Evolutionary conservation across 805 yeast genomes (phyloP).

Genomic region (Kuraishia ogatae): DNA sequence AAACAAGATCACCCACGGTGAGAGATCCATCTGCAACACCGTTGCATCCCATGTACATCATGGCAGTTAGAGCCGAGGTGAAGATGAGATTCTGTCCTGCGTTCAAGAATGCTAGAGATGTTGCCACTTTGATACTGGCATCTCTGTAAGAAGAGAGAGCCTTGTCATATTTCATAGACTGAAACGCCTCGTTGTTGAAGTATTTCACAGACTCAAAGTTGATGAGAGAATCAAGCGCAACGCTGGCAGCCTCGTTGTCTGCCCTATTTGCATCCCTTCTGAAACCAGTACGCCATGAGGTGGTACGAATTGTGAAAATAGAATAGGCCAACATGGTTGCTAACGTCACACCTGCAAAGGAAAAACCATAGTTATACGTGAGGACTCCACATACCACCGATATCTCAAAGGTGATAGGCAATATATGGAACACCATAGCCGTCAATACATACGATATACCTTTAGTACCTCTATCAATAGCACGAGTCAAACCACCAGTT

Average conservation of each 20-base stretch:
- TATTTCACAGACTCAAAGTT: constrained; percentile 93
- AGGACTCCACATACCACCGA: constrained; percentile 88
- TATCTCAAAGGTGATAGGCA: constrained; percentile 89
- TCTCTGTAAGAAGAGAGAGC: constrained; percentile 69
- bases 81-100: constrained; percentile 76
- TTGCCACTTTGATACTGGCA: constrained; percentile 73
- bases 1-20: constrained; percentile 90
- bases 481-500: constrained; percentile 94
- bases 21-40: constrained; percentile 81
- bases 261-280: constrained; percentile 86
- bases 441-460: constrained; percentile 90
- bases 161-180: constrained; percentile 68
- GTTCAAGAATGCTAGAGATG: constrained; percentile 70
- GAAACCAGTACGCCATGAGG: constrained; percentile 94
- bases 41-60: constrained; percentile 97
- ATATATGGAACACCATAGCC: constrained; percentile 96
- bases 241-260: constrained; percentile 91
- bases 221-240: constrained; percentile 87
- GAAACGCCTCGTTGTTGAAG: constrained; percentile 83
- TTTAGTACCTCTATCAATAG: constrained; percentile 95
- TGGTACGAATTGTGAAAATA: constrained; percentile 79
- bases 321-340: constrained; percentile 87
- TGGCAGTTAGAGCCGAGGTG: constrained; percentile 83
- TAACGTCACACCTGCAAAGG: constrained; percentile 84
- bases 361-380: constrained; percentile 83